These are phyloP conservation scores for Diplodia scrobiculata DNA, from an alignment of 2,329 filamentous ascomycete species.

Conservation along the genomic window DNA sequence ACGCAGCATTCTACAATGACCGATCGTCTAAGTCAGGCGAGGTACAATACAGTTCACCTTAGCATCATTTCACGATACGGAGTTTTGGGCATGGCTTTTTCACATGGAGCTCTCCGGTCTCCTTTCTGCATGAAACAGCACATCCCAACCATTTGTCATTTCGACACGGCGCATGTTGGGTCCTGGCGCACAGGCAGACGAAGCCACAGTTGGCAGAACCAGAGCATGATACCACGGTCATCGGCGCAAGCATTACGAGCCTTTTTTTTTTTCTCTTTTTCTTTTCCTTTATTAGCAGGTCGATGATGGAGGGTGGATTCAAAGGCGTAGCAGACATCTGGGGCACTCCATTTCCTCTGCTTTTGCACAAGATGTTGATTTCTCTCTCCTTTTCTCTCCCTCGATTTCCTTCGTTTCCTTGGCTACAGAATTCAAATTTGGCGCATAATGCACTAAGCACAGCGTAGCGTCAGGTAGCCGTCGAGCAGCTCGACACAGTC, in stretches of 20 bases:
- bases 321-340: constrained; percentile 8
- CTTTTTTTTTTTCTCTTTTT: not conserved
- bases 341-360: constrained; percentile 4
- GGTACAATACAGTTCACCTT: constrained; percentile 2
- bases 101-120: constrained; percentile 18
- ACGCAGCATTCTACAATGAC: not conserved
- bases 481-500: constrained; percentile 1
- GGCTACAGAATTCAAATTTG: constrained; percentile 1
- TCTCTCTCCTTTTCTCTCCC: not conserved
- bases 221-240: constrained; percentile 30
- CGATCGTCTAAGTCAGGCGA: no score
- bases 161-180: constrained; percentile 25
- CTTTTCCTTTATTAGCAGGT: not conserved
- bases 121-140: constrained; percentile 22
- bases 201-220: constrained; percentile 13
- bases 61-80: constrained; percentile 24
- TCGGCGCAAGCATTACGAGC: constrained; percentile 25
- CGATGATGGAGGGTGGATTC: not conserved
- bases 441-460: not conserved
- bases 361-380: constrained; percentile 5
- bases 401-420: constrained; percentile 3
- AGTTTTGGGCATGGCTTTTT: constrained; percentile 27
- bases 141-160: constrained; percentile 26
- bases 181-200: constrained; percentile 28
- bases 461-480: not conserved